Evolutionary conservation across 768 basidiomycete species (phyloP).

Genomic region (Piloderma croceum): DNA sequence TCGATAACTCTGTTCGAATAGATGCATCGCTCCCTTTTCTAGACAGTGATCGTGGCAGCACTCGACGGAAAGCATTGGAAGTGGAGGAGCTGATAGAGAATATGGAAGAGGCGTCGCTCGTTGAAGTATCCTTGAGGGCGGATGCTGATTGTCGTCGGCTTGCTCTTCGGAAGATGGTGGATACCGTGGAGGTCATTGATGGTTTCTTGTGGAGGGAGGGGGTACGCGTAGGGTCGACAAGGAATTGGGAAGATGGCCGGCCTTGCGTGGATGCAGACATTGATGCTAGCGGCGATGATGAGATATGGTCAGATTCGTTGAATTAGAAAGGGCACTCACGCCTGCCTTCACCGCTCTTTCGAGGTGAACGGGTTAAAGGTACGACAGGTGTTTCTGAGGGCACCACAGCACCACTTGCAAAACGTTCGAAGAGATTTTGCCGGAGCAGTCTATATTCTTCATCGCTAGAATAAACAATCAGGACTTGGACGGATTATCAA

Average conservation of each 20-base stretch:
- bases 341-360: conserved; percentile 22
- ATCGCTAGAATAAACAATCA: conserved; percentile 43
- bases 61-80: conserved; percentile 32
- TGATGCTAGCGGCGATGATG: conserved; percentile 2
- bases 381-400: conserved; percentile 62
- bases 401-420: conserved; percentile 51
- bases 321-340: conserved; percentile 28
- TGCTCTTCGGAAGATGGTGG: conserved; percentile 49
- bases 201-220: conserved; percentile 48
- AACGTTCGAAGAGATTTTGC: conserved; percentile 79
- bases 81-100: conserved; percentile 20
- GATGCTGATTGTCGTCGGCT: conserved; percentile 17
- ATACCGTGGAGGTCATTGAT: conserved; percentile 47
- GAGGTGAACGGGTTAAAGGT: conserved; percentile 39
- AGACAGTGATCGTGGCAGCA: conserved; percentile 34
- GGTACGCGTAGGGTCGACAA: conserved; percentile 30
- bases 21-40: conserved; percentile 48
- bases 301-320: neutral
- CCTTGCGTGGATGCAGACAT: conserved; percentile 21
- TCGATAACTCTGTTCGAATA: conserved; percentile 39
- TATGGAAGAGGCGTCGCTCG: conserved; percentile 40
- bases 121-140: conserved; percentile 37
- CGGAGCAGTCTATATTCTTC: conserved; percentile 82
- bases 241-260: conserved; percentile 37
- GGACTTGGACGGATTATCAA: conserved; percentile 1